Base-by-base conservation (phyloP, 768 basidiomycete genomes). In the Pholiota conissans region DNA sequence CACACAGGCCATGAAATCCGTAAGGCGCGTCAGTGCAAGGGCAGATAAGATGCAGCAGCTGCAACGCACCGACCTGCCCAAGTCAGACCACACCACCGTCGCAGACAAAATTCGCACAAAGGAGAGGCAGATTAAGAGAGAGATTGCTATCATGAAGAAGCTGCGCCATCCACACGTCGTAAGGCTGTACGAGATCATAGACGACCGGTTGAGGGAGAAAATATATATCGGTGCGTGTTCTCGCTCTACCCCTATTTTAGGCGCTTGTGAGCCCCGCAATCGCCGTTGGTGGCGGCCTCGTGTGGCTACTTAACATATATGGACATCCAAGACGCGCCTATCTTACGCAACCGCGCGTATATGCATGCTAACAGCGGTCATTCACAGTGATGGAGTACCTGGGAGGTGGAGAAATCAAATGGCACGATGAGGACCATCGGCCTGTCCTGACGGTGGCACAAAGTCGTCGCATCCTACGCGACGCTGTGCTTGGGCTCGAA, bases 91-190 rank as follows among this genome's bases (percentile, higher is more conserved):
- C 58, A 74, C 80, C 0, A 80, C 84, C 24, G 73, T 91, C n/a
- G 81, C 81, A 3, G 88, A 90, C 71, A 82, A 82, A 59, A 80
- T 90, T 39, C 80, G 83, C 56, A 88, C 84, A 22, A 85, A 85
- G 28, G 93, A 93, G 68, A 80, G 85, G 61, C 93, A 93, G 75
- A 93, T 97, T 60, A 81, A 86, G 63, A 89, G 87, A 71, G 96
- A 98, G 75, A 95, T 98, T 58, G 97, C 97, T 2, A 95, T 98
- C 71, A 97, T 99, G 93, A 98, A 98, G 79, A 95, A 97, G 69
- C 89, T 92, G 66, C 78, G 87, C 47, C 94, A 97, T 67, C 88
- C 90, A 0, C 88, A 97, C 69, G 87, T 97, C 57, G 94, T 98
- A 10, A 80, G 89, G 61, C 81, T 99, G 56, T 85, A 86, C 64